Evolutionary conservation across 108 stramenopile species (phyloP), one percentile per base, ranked within the genome.

Genomic region (Discostella stelligeroides): DNA sequence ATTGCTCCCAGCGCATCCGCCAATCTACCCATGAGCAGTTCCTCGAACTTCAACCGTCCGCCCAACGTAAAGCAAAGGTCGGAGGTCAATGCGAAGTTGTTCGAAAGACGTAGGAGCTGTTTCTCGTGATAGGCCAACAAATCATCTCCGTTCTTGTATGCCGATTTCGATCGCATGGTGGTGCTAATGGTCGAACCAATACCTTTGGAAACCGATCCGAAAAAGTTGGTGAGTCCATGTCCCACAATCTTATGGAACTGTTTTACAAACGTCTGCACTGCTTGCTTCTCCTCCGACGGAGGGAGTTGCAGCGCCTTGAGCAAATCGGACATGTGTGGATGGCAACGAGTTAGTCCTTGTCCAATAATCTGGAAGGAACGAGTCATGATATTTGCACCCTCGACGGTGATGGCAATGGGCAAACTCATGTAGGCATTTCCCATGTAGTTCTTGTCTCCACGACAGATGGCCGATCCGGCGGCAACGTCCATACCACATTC

Each of bases 381-480:
- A 48, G 98, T 98, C 91, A 98, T 94, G 45, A 97, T 98, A 82
- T 98, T 98, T 49, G 98, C 98, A 38, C 98, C 98, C 82, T 98
- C 98, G 39, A 98, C 97, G 46, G 98, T 98, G 69, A 98, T 97
- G 42, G 94, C 97, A 75, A 98, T 98, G 55, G 98, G 98, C 41
- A 97, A 64, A 65, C 88, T 90, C 98, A 97, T 97, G 92, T 98
- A 98, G 17, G 89, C 89, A 68, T 92, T 92, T 53, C 87, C 98
- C 47, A 98, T 54, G 74, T 90, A 96, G 81, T 98, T 98, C 24
- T 84, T 95, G 50, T 95, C 92, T 23, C 98, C 98, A 65, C 87
- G 91, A 84, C 96, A 97, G 82, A 98, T 98, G 51, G 94, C 98
- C 40, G 96, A 91, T 51, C 98, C 98, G 46, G 96, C 98, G 28